Conservation (phyloP, 2,329 filamentous ascomycete genomes). For the Orbilia blumenaviensis region DNA sequence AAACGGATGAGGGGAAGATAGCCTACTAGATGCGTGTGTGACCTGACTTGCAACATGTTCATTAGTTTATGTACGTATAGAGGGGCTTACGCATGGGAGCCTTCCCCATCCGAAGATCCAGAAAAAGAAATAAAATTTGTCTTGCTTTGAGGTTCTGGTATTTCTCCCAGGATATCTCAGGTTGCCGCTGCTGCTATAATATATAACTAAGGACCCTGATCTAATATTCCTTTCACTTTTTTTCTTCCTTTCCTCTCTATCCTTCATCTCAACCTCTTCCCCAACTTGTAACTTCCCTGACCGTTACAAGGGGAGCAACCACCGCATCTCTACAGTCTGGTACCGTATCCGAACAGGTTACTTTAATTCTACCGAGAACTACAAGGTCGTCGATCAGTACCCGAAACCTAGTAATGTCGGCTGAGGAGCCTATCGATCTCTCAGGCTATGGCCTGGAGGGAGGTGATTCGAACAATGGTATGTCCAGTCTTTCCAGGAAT, state of each 20-base stretch:
- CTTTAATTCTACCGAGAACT: slow-evolving; percentile 4
- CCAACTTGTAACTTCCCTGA: slow-evolving; percentile 1
- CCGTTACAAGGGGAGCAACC: neutral
- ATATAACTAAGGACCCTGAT: slow-evolving; percentile 53
- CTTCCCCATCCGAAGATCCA: slow-evolving; percentile 33
- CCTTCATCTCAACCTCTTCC: slow-evolving; percentile 17
- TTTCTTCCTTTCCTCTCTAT: slow-evolving; percentile 3
- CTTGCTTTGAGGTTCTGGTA: slow-evolving; percentile 41
- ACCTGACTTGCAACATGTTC: slow-evolving; percentile 46
- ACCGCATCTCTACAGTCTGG: neutral
- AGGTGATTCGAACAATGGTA: slow-evolving; percentile 48
- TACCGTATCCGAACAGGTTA: neutral
- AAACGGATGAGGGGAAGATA: slow-evolving; percentile 11
- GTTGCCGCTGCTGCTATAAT: slow-evolving; percentile 24
- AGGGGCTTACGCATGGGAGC: neutral
- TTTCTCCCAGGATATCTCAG: slow-evolving; percentile 24
- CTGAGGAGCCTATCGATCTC: slow-evolving; percentile 38
- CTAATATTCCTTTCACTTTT: slow-evolving; percentile 11
- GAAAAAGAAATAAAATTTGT: slow-evolving; percentile 40
- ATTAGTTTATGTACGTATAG: neutral
- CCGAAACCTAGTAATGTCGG: slow-evolving; percentile 22
- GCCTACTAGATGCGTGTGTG: slow-evolving; percentile 33
- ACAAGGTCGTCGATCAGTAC: neutral
- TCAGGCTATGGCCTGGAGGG: slow-evolving; percentile 40
- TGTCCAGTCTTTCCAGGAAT: neutral